Percentiles rank a stretch among this genome's conserved stretches.
These are phyloP conservation scores for Fusarium paranaense DNA, from an alignment of 2,329 filamentous ascomycete genomes.

Conservation along the genomic window DNA sequence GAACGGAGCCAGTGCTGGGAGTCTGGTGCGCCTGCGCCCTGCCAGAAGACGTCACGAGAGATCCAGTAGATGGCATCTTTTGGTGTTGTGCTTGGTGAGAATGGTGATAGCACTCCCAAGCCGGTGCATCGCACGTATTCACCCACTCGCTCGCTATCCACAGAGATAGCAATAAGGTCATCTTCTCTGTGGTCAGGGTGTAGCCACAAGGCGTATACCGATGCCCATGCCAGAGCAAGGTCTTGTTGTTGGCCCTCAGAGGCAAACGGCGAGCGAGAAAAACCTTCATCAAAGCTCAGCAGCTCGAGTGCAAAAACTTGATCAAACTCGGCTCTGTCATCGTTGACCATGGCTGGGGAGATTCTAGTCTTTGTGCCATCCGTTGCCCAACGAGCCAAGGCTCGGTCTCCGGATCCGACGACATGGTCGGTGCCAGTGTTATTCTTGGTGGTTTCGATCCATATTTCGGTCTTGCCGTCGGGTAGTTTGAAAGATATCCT, in stretches of 20 bases:
- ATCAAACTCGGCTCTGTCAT: constrained; percentile 11
- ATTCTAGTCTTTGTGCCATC: constrained; percentile 1
- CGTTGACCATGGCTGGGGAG: constrained; percentile 27
- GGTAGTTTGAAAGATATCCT: constrained; percentile 8
- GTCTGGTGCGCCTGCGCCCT: constrained; percentile 43
- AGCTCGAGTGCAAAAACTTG: background rate
- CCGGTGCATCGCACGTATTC: constrained; percentile 23
- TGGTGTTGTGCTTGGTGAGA: background rate
- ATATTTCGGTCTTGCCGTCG: constrained; percentile 17
- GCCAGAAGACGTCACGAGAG: constrained; percentile 40
- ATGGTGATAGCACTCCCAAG: constrained; percentile 15
- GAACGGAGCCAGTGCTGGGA: constrained; percentile 39
- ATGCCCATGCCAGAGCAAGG: constrained; percentile 14
- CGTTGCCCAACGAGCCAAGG: constrained; percentile 12
- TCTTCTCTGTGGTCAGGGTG: constrained; percentile 18
- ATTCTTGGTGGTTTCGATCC: constrained; percentile 2
- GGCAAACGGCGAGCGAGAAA: background rate
- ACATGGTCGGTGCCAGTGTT: background rate
- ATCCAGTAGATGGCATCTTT: constrained; percentile 33
- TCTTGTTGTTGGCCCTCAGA: background rate
- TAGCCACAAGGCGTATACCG: constrained; percentile 24
- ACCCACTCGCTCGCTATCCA: constrained; percentile 10
- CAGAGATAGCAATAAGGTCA: constrained; percentile 12
- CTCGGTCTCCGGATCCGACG: constrained; percentile 1
- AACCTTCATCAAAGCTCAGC: background rate